Conservation (phyloP, 2,329 filamentous ascomycete genomes). For the Stemphylium beticola region DNA sequence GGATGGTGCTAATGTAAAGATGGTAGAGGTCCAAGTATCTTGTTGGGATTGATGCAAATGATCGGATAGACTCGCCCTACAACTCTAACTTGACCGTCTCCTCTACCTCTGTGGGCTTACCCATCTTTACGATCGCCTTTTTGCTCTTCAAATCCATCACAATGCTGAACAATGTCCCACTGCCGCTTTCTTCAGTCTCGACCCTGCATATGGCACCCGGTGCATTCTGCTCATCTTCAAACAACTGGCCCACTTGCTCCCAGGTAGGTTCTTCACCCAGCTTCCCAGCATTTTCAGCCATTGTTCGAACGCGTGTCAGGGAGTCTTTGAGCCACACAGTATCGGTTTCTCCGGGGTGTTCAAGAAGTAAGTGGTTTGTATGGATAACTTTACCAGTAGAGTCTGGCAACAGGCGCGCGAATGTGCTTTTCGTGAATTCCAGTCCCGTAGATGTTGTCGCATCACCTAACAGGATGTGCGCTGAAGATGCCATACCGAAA, state of each 20-base stretch:
- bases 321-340: constrained; percentile 54
- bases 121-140: constrained; percentile 38
- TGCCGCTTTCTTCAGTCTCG: constrained; percentile 34
- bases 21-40: not conserved
- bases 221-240: constrained; percentile 51
- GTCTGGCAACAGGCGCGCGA: constrained; percentile 44
- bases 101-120: constrained; percentile 39
- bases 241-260: constrained; percentile 41
- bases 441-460: constrained; percentile 54
- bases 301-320: constrained; percentile 43
- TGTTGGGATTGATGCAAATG: not conserved
- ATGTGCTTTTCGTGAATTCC: constrained; percentile 54
- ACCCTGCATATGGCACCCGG: constrained; percentile 45
- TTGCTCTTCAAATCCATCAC: constrained; percentile 45
- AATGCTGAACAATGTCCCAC: constrained; percentile 46
- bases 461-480: constrained; percentile 63
- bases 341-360: constrained; percentile 50
- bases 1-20: not conserved
- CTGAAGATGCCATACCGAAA: constrained; percentile 59
- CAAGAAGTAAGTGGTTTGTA: constrained; percentile 52
- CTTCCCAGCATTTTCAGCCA: constrained; percentile 39
- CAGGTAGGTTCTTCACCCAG: constrained; percentile 32
- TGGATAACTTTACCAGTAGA: constrained; percentile 47
- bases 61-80: constrained; percentile 1
- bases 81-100: constrained; percentile 32